Evolutionary conservation across 139 green algal species (phyloP).

Genomic region (Coccomyxa sp.): DNA sequence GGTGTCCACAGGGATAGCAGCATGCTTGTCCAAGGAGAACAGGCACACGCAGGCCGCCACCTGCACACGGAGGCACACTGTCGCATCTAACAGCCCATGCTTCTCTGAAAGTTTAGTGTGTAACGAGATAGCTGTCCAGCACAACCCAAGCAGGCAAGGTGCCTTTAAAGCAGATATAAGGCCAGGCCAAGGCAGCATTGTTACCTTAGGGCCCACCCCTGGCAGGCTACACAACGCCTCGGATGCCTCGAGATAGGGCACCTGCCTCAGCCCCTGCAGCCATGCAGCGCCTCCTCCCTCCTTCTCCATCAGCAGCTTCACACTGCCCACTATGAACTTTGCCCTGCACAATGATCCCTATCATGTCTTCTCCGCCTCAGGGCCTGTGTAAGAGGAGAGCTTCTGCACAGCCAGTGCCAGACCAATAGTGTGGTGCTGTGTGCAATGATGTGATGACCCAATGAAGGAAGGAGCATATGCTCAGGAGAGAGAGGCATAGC

Average conservation of each 20-base stretch:
- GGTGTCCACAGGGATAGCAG: conserved; percentile 91
- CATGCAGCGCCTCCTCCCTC: conserved; percentile 59
- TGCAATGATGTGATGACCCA: background rate
- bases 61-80: conserved; percentile 1
- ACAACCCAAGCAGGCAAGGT: background rate
- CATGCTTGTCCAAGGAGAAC: conserved; percentile 92
- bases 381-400: background rate
- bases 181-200: background rate
- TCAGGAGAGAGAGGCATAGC: background rate
- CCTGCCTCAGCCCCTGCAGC: conserved; percentile 63
- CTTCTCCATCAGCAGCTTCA: conserved; percentile 53
- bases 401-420: background rate
- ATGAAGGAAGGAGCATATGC: no score
- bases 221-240: conserved; percentile 66
- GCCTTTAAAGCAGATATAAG: background rate
- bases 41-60: conserved; percentile 87
- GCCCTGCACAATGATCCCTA: conserved; percentile 38
- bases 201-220: conserved; percentile 88
- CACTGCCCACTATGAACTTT: conserved; percentile 75
- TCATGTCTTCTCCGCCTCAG: background rate
- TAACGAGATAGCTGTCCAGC: background rate
- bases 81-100: background rate
- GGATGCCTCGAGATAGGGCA: conserved; percentile 59
- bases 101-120: no score
- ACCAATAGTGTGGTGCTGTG: background rate